phyloP scores from a whole-genome alignment of 768 basidiomycete genomes.

The Heimioporus sp. region DNA sequence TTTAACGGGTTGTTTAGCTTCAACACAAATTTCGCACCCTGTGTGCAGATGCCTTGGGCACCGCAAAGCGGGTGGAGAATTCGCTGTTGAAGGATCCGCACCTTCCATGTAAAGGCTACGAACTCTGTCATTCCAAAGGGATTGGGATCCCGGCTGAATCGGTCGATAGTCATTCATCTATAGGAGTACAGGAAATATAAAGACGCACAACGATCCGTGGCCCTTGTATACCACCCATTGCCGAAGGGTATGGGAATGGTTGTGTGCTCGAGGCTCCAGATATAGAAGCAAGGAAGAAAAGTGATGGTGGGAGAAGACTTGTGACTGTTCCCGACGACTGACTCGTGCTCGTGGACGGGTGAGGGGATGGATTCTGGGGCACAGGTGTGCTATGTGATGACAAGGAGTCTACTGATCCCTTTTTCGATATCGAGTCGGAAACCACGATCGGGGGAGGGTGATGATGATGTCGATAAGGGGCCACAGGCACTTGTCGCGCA shows the following conservation, averaged over 20 bases:
- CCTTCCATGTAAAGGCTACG: constrained; percentile 56
- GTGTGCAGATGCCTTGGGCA: constrained; percentile 75
- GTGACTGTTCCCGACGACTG: constrained; percentile 15
- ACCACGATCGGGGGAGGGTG: constrained; percentile 36
- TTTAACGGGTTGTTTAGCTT: constrained; percentile 43
- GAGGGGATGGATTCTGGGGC: constrained; percentile 19
- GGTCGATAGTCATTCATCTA: neutral
- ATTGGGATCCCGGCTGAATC: constrained; percentile 16
- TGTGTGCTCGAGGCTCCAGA: constrained; percentile 18
- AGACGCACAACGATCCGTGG: constrained; percentile 15
- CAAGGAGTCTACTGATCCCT: constrained; percentile 19
- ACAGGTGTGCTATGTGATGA: constrained; percentile 24
- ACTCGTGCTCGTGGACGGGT: constrained; percentile 21
- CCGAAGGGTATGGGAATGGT: constrained; percentile 3
- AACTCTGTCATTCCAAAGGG: constrained; percentile 40
- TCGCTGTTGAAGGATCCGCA: constrained; percentile 58
- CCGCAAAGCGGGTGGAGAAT: constrained; percentile 59
- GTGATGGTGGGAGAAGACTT: constrained; percentile 28
- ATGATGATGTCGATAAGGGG: constrained; percentile 34
- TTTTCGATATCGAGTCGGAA: constrained; percentile 26
- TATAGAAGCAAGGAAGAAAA: constrained; percentile 28
- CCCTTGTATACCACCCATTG: constrained; percentile 4
- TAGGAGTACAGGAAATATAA: neutral
- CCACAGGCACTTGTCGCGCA: constrained; percentile 58
- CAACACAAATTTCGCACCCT: constrained; percentile 76